These are phyloP conservation scores for Brassica balearica DNA, from an alignment of 441 rosid genomes.

Conservation along the genomic window DNA sequence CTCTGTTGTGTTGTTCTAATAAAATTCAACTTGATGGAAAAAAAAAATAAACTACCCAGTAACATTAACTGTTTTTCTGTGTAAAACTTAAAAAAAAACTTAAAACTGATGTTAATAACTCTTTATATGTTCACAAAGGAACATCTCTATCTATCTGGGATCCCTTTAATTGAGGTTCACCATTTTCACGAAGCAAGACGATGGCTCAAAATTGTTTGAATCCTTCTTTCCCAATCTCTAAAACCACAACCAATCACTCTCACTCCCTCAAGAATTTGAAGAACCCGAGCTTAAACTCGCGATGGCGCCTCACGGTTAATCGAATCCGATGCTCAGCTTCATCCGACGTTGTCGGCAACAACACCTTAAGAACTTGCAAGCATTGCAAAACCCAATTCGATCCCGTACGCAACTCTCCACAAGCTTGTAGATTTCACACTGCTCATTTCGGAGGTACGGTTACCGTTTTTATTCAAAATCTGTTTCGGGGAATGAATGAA, in stretches of 20 bases:
- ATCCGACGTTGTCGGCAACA: conserved; percentile 31
- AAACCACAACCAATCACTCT: conserved; percentile 9
- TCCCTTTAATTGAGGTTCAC: background rate
- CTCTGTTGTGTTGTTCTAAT: too few relatives aligned
- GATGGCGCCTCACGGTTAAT: background rate
- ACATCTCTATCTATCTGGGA: background rate
- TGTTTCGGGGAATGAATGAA: conserved; percentile 16
- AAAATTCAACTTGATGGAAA: too few relatives aligned
- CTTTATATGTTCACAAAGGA: background rate
- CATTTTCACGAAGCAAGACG: conserved; percentile 8
- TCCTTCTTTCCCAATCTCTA: background rate
- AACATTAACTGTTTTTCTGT: too few relatives aligned
- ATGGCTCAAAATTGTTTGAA: conserved; percentile 30
- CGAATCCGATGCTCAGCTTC: conserved; percentile 48
- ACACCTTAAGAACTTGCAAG: conserved; percentile 67
- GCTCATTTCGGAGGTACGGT: conserved; percentile 86
- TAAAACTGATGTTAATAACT: too few relatives aligned
- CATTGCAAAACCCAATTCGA: conserved; percentile 89
- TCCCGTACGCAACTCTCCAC: conserved; percentile 72
- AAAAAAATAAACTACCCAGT: too few relatives aligned
- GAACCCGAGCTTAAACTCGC: background rate
- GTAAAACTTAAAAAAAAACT: too few relatives aligned
- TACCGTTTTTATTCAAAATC: background rate
- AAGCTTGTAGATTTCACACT: conserved; percentile 81
- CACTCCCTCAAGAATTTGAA: background rate